These are phyloP conservation scores for Oryza rufipogon DNA, from an alignment of 176 grass and related monocot species.

Conservation along the genomic window DNA sequence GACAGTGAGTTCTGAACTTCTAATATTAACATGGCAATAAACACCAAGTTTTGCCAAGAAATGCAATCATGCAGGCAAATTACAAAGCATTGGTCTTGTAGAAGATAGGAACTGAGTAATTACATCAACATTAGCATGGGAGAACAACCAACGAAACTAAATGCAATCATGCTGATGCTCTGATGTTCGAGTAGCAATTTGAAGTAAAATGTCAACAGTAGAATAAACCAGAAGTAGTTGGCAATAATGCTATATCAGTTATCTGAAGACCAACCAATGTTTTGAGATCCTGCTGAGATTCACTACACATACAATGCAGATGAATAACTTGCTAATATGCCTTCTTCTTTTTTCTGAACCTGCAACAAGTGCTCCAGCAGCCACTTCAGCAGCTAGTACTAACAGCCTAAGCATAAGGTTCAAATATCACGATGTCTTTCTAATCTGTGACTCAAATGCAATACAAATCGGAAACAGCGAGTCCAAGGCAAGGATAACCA, in stretches of 20 bases:
- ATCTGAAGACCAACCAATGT: not conserved
- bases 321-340: not conserved
- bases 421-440: not conserved
- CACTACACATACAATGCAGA: not conserved
- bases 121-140: not conserved
- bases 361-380: not conserved
- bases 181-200: not conserved
- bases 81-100: not conserved
- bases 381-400: not conserved
- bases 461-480: not conserved
- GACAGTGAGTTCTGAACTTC: not conserved
- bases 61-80: conserved; percentile 32
- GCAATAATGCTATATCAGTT: not conserved
- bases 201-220: not conserved
- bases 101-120: not conserved
- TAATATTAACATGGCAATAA: conserved; percentile 14
- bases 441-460: not conserved
- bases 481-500: not conserved
- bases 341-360: not conserved
- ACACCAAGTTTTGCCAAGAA: not conserved
- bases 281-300: not conserved
- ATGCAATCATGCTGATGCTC: not conserved
- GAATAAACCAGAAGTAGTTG: not conserved
- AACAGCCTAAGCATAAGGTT: not conserved
- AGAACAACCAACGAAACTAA: not conserved